Base-by-base conservation (phyloP, 371 early-diverging fungal species). In the Mortierella polycephala region DNA sequence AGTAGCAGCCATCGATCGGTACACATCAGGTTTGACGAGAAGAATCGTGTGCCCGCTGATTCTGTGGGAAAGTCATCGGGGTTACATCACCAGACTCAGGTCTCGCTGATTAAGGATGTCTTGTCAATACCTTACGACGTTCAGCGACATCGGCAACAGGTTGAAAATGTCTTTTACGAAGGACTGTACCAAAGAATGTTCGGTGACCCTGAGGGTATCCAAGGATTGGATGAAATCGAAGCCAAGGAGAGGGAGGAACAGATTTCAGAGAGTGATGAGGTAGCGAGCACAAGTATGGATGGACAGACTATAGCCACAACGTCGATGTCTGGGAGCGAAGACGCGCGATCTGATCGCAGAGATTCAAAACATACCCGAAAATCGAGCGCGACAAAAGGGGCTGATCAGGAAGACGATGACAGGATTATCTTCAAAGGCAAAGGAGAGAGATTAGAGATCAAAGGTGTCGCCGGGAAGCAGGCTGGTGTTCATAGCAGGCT, bases 81-180 rank as follows among this genome's bases (percentile, higher is more conserved):
- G 0, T 20, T 75, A 37, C 75, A 75, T 30, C 61, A 58, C 14
- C 16, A 46, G 11, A 20, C 16, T 0, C 59, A 76, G 40, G 67
- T 67, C n/a, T 76, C 76, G 9, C 51, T 76, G 56, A 70, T 76
- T 49, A 62, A 64, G 49, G 57, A 55, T 7, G 64, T 71, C 11
- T 47, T 71, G 10, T 13, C 60, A 10, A 62, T 76, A 16, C 76
- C 76, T 3, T 5, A 16, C 0, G 30, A 59, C 4, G 45, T 71
- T 1, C 23, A 59, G 37, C 44, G 53, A 23, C 63, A 67, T n/a
- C 67, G 76, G 2, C 67, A 62, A 7, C 60, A 76, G 14, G 50
- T 75, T 10, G 65, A 62, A 51, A 45, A 45, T 0, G 56, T 70
- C 14, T 70, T 76, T 53, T 67, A 71, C 30, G 21, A 57, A 1